Evolutionary conservation across 768 basidiomycete genomes (phyloP).

Genomic region (Peribolospora kevripleyi): DNA sequence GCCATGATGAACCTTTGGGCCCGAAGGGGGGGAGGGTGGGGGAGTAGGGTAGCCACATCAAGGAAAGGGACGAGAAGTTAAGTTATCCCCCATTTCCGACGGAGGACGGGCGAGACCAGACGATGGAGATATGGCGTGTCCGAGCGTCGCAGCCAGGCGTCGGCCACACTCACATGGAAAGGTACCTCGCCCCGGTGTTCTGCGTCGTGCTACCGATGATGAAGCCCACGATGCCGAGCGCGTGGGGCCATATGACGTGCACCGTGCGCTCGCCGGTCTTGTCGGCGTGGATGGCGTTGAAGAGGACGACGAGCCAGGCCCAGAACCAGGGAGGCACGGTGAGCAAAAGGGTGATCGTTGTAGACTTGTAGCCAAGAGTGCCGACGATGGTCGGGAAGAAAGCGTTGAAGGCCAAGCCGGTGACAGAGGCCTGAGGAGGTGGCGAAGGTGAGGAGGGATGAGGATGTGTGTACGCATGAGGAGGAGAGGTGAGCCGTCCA

Average conservation of each 20-base stretch:
- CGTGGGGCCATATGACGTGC: constrained; percentile 34
- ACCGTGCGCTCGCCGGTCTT: constrained; percentile 40
- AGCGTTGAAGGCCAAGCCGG: background rate
- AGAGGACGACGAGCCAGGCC: constrained; percentile 3
- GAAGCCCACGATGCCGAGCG: constrained; percentile 43
- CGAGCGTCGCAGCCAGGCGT: background rate
- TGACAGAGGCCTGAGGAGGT: background rate
- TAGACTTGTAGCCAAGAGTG: background rate
- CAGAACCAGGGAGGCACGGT: background rate
- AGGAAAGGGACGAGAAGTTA: too few species aligned
- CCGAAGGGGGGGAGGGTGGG: too few species aligned
- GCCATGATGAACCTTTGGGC: constrained; percentile 32
- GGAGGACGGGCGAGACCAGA: too few species aligned
- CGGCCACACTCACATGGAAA: constrained; percentile 26
- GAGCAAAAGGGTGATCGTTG: background rate
- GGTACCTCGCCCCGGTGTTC: constrained; percentile 37
- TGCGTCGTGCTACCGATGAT: constrained; percentile 38
- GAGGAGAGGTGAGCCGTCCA: background rate
- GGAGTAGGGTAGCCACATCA: too few species aligned
- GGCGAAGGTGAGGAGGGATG: background rate
- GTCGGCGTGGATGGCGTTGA: constrained; percentile 35
- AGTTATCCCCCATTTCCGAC: too few species aligned
- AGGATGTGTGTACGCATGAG: background rate
- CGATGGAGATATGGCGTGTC: constrained; percentile 1
- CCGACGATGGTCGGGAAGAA: background rate